Conservation (phyloP, 495 filamentous ascomycete species). For the Aspergillus avenaceus region DNA sequence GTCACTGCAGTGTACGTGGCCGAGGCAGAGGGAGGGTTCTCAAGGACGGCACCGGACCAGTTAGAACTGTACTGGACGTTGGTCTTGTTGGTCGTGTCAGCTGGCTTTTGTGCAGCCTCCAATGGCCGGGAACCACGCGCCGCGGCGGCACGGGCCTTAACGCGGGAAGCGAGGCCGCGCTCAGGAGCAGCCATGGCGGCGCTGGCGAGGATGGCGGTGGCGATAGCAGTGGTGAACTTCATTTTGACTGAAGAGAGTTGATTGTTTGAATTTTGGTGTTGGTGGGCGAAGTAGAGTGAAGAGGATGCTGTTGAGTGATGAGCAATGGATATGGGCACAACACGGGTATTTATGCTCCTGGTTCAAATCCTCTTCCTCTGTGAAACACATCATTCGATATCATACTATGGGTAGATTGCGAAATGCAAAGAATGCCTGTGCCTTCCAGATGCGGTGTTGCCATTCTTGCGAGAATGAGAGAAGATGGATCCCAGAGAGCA, state of each 20-base stretch:
- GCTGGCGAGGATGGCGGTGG: conserved; percentile 12
- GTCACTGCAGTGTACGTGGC: conserved; percentile 43
- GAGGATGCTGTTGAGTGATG: not conserved
- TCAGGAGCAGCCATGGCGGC: conserved; percentile 18
- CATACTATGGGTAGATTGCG: not conserved
- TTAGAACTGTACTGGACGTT: conserved; percentile 45
- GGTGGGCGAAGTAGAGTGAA: not conserved
- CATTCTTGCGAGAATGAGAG: not conserved
- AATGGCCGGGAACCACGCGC: not conserved
- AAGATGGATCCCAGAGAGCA: not conserved
- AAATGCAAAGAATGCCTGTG: not conserved
- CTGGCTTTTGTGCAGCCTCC: conserved; percentile 8
- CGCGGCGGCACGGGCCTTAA: conserved; percentile 3
- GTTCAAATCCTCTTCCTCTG: not conserved
- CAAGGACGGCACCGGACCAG: conserved; percentile 53
- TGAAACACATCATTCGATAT: not conserved
- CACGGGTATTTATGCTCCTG: not conserved
- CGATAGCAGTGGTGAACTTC: conserved; percentile 17
- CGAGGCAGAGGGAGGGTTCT: conserved; percentile 12
- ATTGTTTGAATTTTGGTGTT: not conserved
- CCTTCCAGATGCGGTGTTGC: not conserved
- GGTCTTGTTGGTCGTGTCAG: conserved; percentile 24
- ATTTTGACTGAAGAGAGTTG: conserved; percentile 10
- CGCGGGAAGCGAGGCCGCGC: conserved; percentile 19
- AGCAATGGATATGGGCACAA: not conserved